Evolutionary conservation across 176 grass and related monocot genomes (phyloP), one percentile per base, ranked within the genome.

Genomic region (Ensete ventricosum): DNA sequence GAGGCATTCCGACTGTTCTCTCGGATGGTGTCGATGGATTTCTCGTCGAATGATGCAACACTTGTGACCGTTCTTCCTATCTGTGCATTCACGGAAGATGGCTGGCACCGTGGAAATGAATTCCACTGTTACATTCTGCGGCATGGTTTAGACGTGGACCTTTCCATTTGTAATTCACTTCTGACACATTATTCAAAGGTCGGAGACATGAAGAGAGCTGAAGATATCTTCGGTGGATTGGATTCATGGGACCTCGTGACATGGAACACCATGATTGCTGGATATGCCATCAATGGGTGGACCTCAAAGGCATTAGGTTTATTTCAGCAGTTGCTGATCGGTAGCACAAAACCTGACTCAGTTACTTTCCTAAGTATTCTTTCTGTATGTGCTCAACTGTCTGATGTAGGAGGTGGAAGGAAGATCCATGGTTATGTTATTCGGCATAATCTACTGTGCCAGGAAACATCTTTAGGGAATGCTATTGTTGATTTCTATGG

Each of bases 401-500:
- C 67, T 34, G 69, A 90, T 71, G 13, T 87, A 24, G 73, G 54
- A 62, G 62, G 64, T 26, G 91, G 91, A 67, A 90, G 69, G 78
- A 84, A 20, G 52, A 51, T 90, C 60, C 91, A 93, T 68, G 80
- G 65, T 59, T 93, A 93, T 71, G 87, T 90, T 57, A 54, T 87
- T 25, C 69, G 23, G 60, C 76, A 43, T 19, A 72, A 75, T 67
- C 11, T 76, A 13, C 77, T 85, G 76, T 54, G n/a, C 80, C 64
- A 77, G 64, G 75, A 87, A 81, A 88, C 85, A 85, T 72, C 85
- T 43, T 76, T 88, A 72, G 82, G 87, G 57, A 93, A 93, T 60
- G 82, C 87, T 27, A 82, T 90, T 54, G 52, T 88, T 66, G 89
- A 78, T 59, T 90, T 93, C 60, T 93, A 93, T 52, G 86, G 87